Evolutionary conservation across 2,329 filamentous ascomycete species (phyloP).

Genomic region (Colletotrichum orchidophilum): DNA sequence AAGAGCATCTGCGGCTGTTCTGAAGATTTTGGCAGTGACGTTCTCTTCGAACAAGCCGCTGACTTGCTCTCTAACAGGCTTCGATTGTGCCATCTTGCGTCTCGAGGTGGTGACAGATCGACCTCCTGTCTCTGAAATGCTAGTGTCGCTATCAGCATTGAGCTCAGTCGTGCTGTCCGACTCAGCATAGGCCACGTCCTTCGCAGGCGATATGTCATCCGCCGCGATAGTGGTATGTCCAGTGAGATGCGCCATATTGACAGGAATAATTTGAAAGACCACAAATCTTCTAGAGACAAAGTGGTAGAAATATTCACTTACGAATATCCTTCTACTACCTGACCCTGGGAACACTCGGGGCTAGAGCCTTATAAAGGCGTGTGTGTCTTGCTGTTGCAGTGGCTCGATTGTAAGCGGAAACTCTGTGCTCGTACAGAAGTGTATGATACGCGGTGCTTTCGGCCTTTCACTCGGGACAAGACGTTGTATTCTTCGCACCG

Average conservation of each 20-base stretch:
- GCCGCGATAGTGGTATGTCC: neutral
- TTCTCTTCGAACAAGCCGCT: constrained; percentile 34
- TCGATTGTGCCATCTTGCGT: neutral
- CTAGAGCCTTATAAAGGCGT: constrained; percentile 5
- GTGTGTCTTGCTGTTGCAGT: neutral
- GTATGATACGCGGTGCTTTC: neutral
- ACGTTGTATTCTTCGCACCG: neutral
- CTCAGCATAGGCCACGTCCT: neutral
- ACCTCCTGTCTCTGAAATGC: constrained; percentile 10
- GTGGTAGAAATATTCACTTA: neutral
- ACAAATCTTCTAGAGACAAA: neutral
- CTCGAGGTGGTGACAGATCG: neutral
- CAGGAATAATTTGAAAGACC: neutral
- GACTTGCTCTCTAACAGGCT: constrained; percentile 16
- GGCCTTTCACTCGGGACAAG: constrained; percentile 6
- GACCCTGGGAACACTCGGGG: neutral
- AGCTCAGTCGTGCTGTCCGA: constrained; percentile 21
- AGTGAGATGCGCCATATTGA: neutral
- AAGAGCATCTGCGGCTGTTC: constrained; percentile 29
- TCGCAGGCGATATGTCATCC: neutral
- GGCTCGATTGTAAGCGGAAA: neutral
- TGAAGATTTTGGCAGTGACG: constrained; percentile 35
- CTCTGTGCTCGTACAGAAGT: neutral
- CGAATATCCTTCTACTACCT: neutral
- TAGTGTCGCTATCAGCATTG: constrained; percentile 24